Conservation (phyloP, 129 eudicot genomes). For the Artemisia tridentata region DNA sequence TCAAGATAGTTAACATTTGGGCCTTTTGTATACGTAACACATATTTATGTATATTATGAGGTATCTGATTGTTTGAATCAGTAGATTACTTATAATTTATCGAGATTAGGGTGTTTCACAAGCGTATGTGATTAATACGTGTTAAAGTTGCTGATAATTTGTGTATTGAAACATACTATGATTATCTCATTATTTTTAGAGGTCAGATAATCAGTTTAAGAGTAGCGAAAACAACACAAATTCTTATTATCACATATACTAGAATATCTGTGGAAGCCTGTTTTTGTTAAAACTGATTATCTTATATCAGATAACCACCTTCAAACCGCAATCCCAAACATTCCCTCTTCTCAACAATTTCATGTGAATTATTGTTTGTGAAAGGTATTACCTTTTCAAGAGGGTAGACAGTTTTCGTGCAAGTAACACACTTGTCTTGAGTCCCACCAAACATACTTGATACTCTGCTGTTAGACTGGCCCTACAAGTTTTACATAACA, state of each 20-base stretch:
- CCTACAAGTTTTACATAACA: slow-evolving; percentile 33
- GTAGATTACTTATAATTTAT: background rate
- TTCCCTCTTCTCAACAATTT: background rate
- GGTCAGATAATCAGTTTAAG: too few species aligned
- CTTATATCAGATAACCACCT: too few species aligned
- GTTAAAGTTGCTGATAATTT: too few species aligned
- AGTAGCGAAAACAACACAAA: too few species aligned
- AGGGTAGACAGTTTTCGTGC: slow-evolving; percentile 79
- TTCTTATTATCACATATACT: too few species aligned
- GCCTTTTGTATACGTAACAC: background rate
- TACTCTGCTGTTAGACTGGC: slow-evolving; percentile 55
- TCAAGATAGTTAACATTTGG: slow-evolving; percentile 13
- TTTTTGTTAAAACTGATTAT: too few species aligned
- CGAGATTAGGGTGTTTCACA: background rate
- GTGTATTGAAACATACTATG: too few species aligned
- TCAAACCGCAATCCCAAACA: too few species aligned
- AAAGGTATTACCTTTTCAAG: slow-evolving; percentile 51
- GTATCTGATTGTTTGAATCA: slow-evolving; percentile 21
- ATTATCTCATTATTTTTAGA: too few species aligned
- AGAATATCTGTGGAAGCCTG: too few species aligned
- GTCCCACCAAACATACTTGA: slow-evolving; percentile 74
- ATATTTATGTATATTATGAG: background rate
- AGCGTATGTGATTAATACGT: too few species aligned
- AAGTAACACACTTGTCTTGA: slow-evolving; percentile 64
- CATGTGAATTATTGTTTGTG: background rate